Evolutionary conservation across 1,284 basidiomycete genomes (phyloP).

Genomic region (Pyrrhoderma noxium): DNA sequence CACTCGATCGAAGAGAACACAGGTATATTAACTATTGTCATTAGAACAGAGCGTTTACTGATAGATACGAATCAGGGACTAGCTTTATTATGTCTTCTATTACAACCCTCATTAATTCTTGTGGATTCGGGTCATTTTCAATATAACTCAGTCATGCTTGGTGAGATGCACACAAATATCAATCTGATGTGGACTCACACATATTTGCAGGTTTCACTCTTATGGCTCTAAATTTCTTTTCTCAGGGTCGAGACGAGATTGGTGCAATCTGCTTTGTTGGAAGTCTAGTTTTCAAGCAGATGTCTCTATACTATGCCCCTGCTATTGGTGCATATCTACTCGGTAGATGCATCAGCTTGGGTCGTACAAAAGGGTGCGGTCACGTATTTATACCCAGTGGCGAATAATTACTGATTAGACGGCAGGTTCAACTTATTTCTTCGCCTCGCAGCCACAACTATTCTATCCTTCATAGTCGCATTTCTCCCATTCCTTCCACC

Average conservation of each 20-base stretch:
- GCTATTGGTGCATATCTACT: conserved; percentile 80
- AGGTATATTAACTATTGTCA: conserved; percentile 37
- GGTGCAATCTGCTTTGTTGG: conserved; percentile 80
- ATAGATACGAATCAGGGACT: conserved; percentile 43
- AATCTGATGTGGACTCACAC: background rate
- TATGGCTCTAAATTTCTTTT: conserved; percentile 63
- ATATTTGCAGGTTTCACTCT: conserved; percentile 55
- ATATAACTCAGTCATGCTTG: conserved; percentile 87
- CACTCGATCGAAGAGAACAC: conserved; percentile 60
- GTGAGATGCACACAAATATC: conserved; percentile 31
- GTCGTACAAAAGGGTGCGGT: conserved; percentile 56
- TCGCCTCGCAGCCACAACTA: conserved; percentile 55
- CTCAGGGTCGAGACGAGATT: conserved; percentile 57
- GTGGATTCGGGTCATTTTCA: conserved; percentile 94
- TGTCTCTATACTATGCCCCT: conserved; percentile 91
- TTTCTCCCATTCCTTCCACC: conserved; percentile 73
- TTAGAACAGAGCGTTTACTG: conserved; percentile 3
- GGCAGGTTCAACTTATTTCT: conserved; percentile 57
- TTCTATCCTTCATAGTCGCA: conserved; percentile 55
- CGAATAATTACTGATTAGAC: conserved; percentile 9
- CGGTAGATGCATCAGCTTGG: conserved; percentile 74
- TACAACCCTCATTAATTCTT: conserved; percentile 79
- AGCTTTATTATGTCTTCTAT: conserved; percentile 64
- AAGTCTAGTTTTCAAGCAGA: conserved; percentile 89
- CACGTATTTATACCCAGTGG: conserved; percentile 1